Evolutionary conservation across 2,329 filamentous ascomycete species (phyloP).

Genomic region (Hymenoscyphus scutula): DNA sequence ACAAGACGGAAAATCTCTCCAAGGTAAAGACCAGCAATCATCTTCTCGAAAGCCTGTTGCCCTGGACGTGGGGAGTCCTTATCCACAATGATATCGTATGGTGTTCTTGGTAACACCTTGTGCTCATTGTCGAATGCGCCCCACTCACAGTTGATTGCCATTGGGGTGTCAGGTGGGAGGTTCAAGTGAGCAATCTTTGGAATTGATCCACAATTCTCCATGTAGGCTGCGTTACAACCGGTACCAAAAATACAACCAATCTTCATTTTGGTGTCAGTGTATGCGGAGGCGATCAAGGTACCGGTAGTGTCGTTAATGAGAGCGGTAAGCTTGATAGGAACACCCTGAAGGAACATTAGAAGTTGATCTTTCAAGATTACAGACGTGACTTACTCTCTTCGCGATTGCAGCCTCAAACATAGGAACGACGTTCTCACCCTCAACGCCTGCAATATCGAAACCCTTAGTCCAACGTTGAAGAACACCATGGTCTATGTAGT

Average conservation of each 20-base stretch:
- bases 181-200: conserved; percentile 93
- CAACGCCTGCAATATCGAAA: conserved; percentile 89
- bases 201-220: conserved; percentile 88
- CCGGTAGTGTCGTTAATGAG: conserved; percentile 98
- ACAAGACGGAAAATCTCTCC: conserved; percentile 92
- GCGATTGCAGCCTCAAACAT: conserved; percentile 78
- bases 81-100: conserved; percentile 85
- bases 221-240: conserved; percentile 96
- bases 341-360: conserved; percentile 53
- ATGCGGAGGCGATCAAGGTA: conserved; percentile 92
- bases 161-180: conserved; percentile 76
- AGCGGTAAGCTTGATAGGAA: conserved; percentile 89
- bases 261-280: conserved; percentile 90
- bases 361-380: background rate
- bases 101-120: conserved; percentile 78
- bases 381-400: conserved; percentile 53
- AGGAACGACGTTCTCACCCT: conserved; percentile 85
- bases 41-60: conserved; percentile 96
- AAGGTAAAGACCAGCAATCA: conserved; percentile 92
- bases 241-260: conserved; percentile 99
- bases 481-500: conserved; percentile 89
- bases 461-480: conserved; percentile 97
- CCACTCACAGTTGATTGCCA: conserved; percentile 98
- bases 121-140: conserved; percentile 96
- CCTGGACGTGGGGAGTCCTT: conserved; percentile 87